Conservation (phyloP, 768 basidiomycete species). For the Tulasnella calospora region DNA sequence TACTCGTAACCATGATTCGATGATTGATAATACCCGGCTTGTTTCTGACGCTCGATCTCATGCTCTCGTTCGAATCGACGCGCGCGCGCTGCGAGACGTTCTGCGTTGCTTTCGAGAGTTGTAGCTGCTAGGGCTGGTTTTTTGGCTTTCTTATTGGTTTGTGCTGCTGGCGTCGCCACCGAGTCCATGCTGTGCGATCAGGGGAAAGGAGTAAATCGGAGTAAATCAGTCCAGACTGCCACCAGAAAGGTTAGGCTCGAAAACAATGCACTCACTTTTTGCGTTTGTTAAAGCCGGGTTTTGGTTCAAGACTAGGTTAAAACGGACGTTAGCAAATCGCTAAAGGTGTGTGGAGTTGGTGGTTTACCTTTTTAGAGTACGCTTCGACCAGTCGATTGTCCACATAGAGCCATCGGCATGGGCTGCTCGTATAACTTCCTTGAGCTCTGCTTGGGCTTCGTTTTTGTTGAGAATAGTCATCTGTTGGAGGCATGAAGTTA, state of each 20-base stretch:
- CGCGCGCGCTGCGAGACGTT: constrained; percentile 70
- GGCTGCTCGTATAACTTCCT: constrained; percentile 93
- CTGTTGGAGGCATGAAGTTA: constrained; percentile 85
- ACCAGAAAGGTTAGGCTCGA: neutral
- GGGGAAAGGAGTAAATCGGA: neutral
- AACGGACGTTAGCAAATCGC: constrained; percentile 53
- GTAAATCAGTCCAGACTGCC: neutral
- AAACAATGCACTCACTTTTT: constrained; percentile 51
- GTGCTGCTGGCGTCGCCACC: constrained; percentile 49
- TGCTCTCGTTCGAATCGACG: constrained; percentile 89
- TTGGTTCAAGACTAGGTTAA: constrained; percentile 38
- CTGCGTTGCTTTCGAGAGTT: constrained; percentile 48
- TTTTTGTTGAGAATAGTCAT: constrained; percentile 82
- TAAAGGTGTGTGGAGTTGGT: constrained; percentile 17
- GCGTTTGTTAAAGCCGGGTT: constrained; percentile 55
- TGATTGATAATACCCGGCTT: constrained; percentile 30
- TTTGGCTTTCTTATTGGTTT: constrained; percentile 52
- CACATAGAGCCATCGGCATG: constrained; percentile 78
- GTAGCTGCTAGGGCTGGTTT: constrained; percentile 28
- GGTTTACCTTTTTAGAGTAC: constrained; percentile 71
- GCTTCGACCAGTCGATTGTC: constrained; percentile 89
- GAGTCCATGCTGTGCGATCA: constrained; percentile 25
- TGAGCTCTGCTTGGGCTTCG: constrained; percentile 89
- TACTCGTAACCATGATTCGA: constrained; percentile 24
- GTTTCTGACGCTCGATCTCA: constrained; percentile 65